A percentile compares a stretch with the other conserved stretches of the same genome.
These are phyloP conservation scores for Nepenthes mirabilis DNA, from an alignment of 148 eudicot genomes.

Conservation along the genomic window DNA sequence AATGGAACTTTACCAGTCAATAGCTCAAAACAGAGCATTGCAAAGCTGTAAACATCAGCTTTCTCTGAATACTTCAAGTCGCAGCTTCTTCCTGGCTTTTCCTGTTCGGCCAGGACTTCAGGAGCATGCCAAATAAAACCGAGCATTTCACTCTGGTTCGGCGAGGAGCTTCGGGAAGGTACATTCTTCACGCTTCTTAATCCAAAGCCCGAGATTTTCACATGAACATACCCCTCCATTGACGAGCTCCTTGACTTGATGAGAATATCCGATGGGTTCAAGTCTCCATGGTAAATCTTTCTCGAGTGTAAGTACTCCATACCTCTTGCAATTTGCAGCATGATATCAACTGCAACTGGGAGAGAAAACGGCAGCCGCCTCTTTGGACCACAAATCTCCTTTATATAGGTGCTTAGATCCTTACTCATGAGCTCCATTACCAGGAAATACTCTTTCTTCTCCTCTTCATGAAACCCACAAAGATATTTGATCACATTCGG, in stretches of 20 bases:
- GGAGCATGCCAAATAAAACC: constrained; percentile 56
- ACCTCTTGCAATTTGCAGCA: constrained; percentile 68
- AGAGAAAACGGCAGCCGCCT: constrained; percentile 38
- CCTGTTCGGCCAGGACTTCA: constrained; percentile 53
- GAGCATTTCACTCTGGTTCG: constrained; percentile 13
- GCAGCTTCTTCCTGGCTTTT: constrained; percentile 21
- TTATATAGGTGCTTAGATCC: constrained; percentile 29
- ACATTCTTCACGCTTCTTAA: constrained; percentile 23
- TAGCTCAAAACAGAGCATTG: constrained; percentile 57
- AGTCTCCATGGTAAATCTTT: constrained; percentile 47
- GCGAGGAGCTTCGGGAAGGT: constrained; percentile 12
- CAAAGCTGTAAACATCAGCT: constrained; percentile 72
- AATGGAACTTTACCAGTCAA: constrained; percentile 59
- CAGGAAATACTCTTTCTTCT: constrained; percentile 41
- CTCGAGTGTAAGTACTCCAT: constrained; percentile 53
- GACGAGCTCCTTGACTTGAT: constrained; percentile 33
- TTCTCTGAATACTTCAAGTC: constrained; percentile 34
- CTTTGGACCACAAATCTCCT: constrained; percentile 37
- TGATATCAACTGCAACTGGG: constrained; percentile 49
- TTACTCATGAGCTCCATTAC: constrained; percentile 50
- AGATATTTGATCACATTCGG: constrained; percentile 36
- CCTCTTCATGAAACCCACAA: constrained; percentile 53
- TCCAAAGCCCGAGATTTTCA: constrained; percentile 43
- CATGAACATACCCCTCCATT: constrained; percentile 29
- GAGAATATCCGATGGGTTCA: constrained; percentile 47